Base-by-base conservation (phyloP, 306 rosid genomes). In the Cucurbita argyrosperma region DNA sequence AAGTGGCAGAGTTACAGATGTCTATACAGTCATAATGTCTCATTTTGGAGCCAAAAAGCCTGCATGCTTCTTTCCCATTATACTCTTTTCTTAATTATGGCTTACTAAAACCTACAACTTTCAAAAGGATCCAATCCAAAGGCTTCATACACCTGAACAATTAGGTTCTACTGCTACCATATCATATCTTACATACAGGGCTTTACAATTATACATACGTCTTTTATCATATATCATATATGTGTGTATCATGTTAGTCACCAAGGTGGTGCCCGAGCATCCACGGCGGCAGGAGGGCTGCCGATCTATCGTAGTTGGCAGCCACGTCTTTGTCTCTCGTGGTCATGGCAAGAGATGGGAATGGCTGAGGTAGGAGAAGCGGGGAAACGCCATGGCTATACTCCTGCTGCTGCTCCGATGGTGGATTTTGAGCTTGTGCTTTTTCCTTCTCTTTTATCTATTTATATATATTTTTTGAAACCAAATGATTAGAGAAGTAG, bases 361-460 rank as follows among this genome's bases (percentile, higher is more conserved):
- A 54, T n/a, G 80, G 75, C 77, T 76, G 88, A 40, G 74, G 74
- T 13, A 77, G 68, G 30, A 84, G 71, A 60, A 54, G 16, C 42
- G 79, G 75, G 66, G 73, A 46, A 67, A 75, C 11, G 65, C 40
- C 74, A 49, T 81, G 75, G 53, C 74, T 79, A 54, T 45, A 57
- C 61, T 75, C 1, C 38, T 64, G 52, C 16, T 43, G 38, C 74
- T 74, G 62, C 21, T 77, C 81, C 71, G 6, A 42, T 59, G 57
- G 78, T 74, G 82, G 82, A 70, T 81, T 65, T 75, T 79, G 81
- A 43, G 79, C 73, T 59, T 66, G 3, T 4, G 37, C 79, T 77
- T 83, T 90, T 82, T 94, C 92, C 79, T 81, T 89, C 81, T 89
- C 91, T 74, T 85, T 94, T 18, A 89, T 86, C 96, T 90, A 74